Conservation (phyloP, 306 rosid species). For the Coriaria nepalensis region DNA sequence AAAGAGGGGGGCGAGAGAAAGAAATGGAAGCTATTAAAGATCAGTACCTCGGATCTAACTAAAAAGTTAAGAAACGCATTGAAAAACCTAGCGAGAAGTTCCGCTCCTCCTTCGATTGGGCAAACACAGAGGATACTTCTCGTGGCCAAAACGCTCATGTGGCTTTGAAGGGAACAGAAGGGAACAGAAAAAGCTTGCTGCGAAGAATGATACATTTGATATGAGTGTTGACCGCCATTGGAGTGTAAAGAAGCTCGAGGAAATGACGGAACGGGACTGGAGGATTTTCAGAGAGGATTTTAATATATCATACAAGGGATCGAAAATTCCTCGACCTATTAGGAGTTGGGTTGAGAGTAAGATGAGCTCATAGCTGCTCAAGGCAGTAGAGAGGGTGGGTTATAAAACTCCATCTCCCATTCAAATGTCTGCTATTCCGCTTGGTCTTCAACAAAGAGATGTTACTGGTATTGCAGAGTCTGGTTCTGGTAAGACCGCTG, state of each 20-base stretch:
- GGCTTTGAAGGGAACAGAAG: conserved; percentile 81
- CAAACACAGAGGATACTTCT: conserved; percentile 78
- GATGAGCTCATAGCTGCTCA: conserved; percentile 47
- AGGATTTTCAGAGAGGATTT: conserved; percentile 79
- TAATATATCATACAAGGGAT: conserved; percentile 75
- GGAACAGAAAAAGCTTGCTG: conserved; percentile 89
- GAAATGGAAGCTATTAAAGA: conserved; percentile 69
- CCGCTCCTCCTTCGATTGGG: conserved; percentile 86
- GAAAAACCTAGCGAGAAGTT: conserved; percentile 88
- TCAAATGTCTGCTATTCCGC: conserved; percentile 91
- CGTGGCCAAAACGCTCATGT: conserved; percentile 89
- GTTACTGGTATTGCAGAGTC: conserved; percentile 85
- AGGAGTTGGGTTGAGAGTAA: conserved; percentile 66
- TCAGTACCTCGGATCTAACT: conserved; percentile 75
- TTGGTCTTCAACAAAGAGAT: conserved; percentile 74
- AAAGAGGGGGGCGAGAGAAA: conserved; percentile 67
- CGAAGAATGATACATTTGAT: conserved; percentile 68
- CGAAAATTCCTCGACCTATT: conserved; percentile 78
- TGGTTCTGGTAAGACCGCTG: conserved; percentile 91
- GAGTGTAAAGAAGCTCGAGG: conserved; percentile 84
- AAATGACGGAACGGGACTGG: conserved; percentile 86
- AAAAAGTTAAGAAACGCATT: too few relatives aligned
- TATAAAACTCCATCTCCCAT: conserved; percentile 81
- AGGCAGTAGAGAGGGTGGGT: conserved; percentile 77
- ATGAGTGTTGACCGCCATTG: conserved; percentile 89